phyloP scores from a whole-genome alignment of 257 asterid species.

The Ehretia macrophylla region DNA sequence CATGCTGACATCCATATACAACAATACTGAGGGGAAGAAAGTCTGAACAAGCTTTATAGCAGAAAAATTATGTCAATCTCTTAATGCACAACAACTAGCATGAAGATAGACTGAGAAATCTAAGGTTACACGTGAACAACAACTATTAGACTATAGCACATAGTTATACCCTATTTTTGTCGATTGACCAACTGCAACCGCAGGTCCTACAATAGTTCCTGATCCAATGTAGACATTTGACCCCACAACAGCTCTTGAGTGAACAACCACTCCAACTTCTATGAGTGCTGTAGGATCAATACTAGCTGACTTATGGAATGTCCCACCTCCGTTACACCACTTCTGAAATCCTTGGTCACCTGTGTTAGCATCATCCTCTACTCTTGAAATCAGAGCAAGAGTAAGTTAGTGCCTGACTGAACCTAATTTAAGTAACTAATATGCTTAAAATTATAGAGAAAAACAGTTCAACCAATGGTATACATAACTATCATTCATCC shows the following conservation, averaged over 20 bases:
- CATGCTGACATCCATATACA: too few relatives aligned
- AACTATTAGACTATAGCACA: constrained; percentile 8
- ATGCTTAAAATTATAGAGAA: neutral
- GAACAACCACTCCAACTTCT: constrained; percentile 71
- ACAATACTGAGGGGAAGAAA: too few relatives aligned
- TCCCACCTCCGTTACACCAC: constrained; percentile 86
- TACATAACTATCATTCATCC: neutral
- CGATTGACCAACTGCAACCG: constrained; percentile 67
- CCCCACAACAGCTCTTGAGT: constrained; percentile 56
- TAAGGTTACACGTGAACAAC: neutral
- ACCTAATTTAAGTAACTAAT: neutral
- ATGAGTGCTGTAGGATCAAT: constrained; percentile 73
- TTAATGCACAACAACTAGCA: too few relatives aligned
- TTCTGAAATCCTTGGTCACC: constrained; percentile 39
- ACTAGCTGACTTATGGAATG: constrained; percentile 56
- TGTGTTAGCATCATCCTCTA: constrained; percentile 33
- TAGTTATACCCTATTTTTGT: constrained; percentile 68
- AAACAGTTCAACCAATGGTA: neutral
- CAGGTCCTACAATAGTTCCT: constrained; percentile 76
- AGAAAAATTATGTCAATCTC: too few relatives aligned
- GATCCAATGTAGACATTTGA: constrained; percentile 61
- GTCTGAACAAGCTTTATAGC: too few relatives aligned
- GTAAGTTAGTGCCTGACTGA: neutral
- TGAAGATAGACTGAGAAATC: too few relatives aligned
- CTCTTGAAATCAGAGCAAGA: constrained; percentile 28